Percentiles rank a stretch among this genome's conserved stretches.
phyloP scores from a whole-genome alignment of 2,329 filamentous ascomycete genomes.

The Capronia epimyces region DNA sequence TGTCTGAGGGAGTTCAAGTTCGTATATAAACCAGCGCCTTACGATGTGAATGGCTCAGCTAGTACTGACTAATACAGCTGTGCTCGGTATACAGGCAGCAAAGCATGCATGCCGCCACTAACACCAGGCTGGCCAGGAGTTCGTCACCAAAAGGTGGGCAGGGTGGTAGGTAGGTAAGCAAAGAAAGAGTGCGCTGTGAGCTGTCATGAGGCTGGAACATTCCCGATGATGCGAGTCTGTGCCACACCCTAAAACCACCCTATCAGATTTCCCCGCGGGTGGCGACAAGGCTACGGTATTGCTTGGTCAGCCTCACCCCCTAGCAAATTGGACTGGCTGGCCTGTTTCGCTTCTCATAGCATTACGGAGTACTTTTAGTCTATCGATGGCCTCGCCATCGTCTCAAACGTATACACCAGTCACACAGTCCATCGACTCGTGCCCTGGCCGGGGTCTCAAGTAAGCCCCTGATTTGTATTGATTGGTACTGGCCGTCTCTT shows the following conservation, averaged over 20 bases:
- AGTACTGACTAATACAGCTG: background rate
- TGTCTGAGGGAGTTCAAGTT: background rate
- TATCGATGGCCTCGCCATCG: too few species aligned
- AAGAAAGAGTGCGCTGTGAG: too few species aligned
- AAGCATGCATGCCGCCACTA: slow-evolving; percentile 6
- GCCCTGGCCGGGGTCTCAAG: too few species aligned
- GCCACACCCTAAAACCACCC: too few species aligned
- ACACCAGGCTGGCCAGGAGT: slow-evolving; percentile 9
- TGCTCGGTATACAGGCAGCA: background rate
- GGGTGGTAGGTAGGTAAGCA: background rate
- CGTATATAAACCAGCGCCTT: background rate
- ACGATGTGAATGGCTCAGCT: too few species aligned
- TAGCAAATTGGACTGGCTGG: too few species aligned
- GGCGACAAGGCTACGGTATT: slow-evolving; percentile 18
- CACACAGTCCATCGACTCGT: too few species aligned
- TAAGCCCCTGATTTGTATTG: too few species aligned
- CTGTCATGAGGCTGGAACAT: slow-evolving; percentile 15
- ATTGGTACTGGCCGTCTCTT: too few species aligned
- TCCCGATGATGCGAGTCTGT: slow-evolving; percentile 3
- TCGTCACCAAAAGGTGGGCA: slow-evolving; percentile 9
- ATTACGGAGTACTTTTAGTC: too few species aligned
- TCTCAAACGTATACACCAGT: too few species aligned
- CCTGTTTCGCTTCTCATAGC: too few species aligned
- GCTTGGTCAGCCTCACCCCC: background rate
- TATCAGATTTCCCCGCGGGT: slow-evolving; percentile 15